Evolutionary conservation across 176 grass and related monocot species (phyloP).

Genomic region (Metroxylon sagu): DNA sequence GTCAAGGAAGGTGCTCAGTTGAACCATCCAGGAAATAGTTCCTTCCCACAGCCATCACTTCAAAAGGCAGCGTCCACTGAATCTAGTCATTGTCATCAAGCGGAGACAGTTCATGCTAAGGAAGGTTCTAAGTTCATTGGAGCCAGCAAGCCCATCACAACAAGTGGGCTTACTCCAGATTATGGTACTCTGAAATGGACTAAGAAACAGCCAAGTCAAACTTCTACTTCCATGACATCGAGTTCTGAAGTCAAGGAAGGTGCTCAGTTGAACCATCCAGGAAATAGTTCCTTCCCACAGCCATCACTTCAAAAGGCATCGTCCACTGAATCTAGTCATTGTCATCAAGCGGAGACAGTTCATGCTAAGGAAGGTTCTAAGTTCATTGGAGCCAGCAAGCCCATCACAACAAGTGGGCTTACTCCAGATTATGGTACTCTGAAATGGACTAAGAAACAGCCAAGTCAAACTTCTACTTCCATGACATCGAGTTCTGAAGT

Average conservation of each 20-base stretch:
- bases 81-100: background rate
- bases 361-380: conserved; percentile 25
- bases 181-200: conserved; percentile 24
- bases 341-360: background rate
- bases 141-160: conserved; percentile 33
- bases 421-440: conserved; percentile 23
- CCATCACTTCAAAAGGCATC: conserved; percentile 36
- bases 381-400: conserved; percentile 36
- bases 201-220: conserved; percentile 25
- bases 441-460: conserved; percentile 21
- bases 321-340: background rate
- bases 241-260: conserved; percentile 41
- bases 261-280: conserved; percentile 1
- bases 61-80: conserved; percentile 30
- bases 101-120: conserved; percentile 5
- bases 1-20: conserved; percentile 22
- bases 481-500: too few relatives aligned
- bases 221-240: conserved; percentile 18
- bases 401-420: conserved; percentile 28
- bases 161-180: conserved; percentile 28
- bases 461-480: conserved; percentile 20
- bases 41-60: conserved; percentile 18
- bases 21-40: conserved; percentile 7
- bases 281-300: conserved; percentile 11
- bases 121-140: conserved; percentile 31